Conservation (phyloP, 371 early-diverging fungal genomes). For the Actinomortierella ambigua region DNA sequence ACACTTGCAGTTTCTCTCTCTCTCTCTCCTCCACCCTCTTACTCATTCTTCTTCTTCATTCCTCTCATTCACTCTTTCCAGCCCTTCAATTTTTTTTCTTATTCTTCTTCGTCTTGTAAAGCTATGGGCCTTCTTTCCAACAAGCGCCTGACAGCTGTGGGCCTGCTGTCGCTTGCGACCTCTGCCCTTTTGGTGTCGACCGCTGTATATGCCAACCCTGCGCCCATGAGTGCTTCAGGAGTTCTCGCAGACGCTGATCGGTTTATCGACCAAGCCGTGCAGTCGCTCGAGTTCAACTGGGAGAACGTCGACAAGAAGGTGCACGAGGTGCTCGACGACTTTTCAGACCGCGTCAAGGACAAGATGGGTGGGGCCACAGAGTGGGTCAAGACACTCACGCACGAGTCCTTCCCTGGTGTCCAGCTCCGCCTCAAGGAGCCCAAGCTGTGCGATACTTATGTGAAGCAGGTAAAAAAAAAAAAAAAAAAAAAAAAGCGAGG, state of each 20-base stretch:
- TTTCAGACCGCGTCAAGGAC: conserved; percentile 33
- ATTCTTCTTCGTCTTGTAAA: too few species aligned
- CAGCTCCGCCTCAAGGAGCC: conserved; percentile 77
- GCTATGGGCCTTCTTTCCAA: conserved; percentile 27
- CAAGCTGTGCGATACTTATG: conserved; percentile 73
- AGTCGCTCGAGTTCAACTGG: conserved; percentile 36
- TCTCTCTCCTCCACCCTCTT: too few species aligned
- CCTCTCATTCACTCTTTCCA: too few species aligned
- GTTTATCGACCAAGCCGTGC: conserved; percentile 38
- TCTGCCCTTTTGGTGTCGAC: conserved; percentile 30
- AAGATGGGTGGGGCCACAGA: conserved; percentile 35
- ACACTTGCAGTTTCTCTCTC: too few species aligned
- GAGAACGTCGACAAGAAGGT: conserved; percentile 42
- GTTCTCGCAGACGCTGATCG: conserved; percentile 32
- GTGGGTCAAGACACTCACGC: conserved; percentile 52
- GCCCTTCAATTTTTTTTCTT: too few species aligned
- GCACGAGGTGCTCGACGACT: conserved; percentile 37
- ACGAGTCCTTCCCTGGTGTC: conserved; percentile 74
- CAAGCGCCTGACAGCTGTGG: conserved; percentile 27
- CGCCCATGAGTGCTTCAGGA: conserved; percentile 10
- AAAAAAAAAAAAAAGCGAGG: too few species aligned
- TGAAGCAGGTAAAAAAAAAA: conserved; percentile 75
- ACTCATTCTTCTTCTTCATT: too few species aligned
- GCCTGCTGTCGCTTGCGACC: conserved; percentile 45
- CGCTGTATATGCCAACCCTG: conserved; percentile 21